These are phyloP conservation scores for Yarrowia sp. DNA, from an alignment of 805 yeast species.

Conservation along the genomic window DNA sequence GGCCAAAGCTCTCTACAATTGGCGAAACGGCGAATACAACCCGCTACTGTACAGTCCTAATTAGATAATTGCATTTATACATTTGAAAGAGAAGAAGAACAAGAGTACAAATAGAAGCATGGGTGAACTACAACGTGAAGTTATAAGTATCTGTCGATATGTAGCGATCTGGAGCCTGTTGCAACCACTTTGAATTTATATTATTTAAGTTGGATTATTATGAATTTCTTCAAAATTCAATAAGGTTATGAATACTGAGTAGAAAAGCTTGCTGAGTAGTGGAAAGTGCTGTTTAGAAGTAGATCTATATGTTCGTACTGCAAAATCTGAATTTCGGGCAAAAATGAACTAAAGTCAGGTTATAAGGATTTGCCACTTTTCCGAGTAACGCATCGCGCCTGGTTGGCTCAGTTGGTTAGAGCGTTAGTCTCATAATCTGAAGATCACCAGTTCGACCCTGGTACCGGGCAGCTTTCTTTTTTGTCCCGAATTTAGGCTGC, in stretches of 20 bases:
- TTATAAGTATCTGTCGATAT: too few species aligned
- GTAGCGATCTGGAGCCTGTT: too few species aligned
- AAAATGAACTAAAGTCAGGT: neutral
- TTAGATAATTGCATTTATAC: conserved; percentile 7
- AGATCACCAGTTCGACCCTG: conserved; percentile 39
- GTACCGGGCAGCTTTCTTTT: conserved; percentile 30
- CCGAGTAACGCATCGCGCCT: neutral
- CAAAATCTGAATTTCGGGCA: neutral
- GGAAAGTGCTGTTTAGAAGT: too few species aligned
- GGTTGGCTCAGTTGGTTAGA: conserved; percentile 38
- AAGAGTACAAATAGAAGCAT: too few species aligned
- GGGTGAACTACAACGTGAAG: too few species aligned
- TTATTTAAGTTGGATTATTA: neutral
- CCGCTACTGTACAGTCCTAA: conserved; percentile 21
- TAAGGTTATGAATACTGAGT: neutral
- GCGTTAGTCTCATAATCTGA: conserved; percentile 38
- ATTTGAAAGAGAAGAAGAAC: too few species aligned
- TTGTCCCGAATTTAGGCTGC: neutral
- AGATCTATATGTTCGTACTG: too few species aligned
- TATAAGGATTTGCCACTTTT: neutral
- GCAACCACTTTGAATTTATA: neutral
- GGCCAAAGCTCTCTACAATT: conserved; percentile 19
- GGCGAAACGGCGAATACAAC: conserved; percentile 25
- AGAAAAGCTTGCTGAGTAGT: too few species aligned
- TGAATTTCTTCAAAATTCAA: neutral